Evolutionary conservation across 345 rosid species (phyloP).

Genomic region (Odontarrhena argentea): DNA sequence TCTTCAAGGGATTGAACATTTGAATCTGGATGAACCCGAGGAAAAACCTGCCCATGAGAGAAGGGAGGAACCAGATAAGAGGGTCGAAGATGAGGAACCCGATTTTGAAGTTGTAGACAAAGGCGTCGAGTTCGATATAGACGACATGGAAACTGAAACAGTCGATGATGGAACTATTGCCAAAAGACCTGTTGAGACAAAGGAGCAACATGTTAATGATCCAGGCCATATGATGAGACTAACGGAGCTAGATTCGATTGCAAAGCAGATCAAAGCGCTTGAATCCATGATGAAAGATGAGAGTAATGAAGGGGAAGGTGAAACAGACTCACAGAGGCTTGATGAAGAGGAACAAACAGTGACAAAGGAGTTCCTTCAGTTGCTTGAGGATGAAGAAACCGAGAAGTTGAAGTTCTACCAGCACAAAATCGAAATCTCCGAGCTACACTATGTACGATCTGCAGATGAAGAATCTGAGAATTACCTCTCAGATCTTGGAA

Average conservation of each 20-base stretch:
- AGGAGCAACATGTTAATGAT: constrained; percentile 54
- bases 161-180: constrained; percentile 49
- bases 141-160: constrained; percentile 48
- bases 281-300: constrained; percentile 82
- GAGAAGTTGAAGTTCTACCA: constrained; percentile 44
- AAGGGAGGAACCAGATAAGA: constrained; percentile 55
- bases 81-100: constrained; percentile 64
- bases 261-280: constrained; percentile 89
- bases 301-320: constrained; percentile 44
- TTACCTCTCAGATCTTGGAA: constrained; percentile 83
- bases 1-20: constrained; percentile 77
- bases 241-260: constrained; percentile 82
- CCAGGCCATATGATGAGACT: constrained; percentile 61
- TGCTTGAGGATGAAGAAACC: constrained; percentile 74
- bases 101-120: constrained; percentile 89
- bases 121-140: constrained; percentile 86
- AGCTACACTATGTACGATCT: constrained; percentile 48
- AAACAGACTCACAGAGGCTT: constrained; percentile 60
- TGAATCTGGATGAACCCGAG: constrained; percentile 83
- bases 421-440: constrained; percentile 52
- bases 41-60: constrained; percentile 45
- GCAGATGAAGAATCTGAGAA: constrained; percentile 53
- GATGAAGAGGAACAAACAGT: constrained; percentile 86
- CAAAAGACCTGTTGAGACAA: constrained; percentile 54
- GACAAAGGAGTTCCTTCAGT: constrained; percentile 81